Evolutionary conservation across 352 stramenopile genomes (phyloP), one percentile per base, ranked within the genome.

Genomic region (Plasmopara viticola): DNA sequence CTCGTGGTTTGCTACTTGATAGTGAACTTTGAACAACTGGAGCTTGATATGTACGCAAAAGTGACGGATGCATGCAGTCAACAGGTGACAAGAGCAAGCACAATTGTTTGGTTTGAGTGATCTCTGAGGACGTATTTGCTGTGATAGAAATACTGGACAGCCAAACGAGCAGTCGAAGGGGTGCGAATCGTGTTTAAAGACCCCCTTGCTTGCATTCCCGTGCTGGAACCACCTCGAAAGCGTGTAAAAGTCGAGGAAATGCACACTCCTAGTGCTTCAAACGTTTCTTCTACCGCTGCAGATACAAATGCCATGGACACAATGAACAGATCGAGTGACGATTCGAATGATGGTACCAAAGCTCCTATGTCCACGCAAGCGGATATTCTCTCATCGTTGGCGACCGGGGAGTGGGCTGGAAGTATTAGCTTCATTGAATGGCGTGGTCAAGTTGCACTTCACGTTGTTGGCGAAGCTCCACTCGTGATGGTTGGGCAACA

Each of bases 391-490:
- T 82, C 64, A 7, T 66, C 75, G 0, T 58, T 90, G 1, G 46
- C 69, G n/a, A 72, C 78, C 38, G 75, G 78, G 1, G 76, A 90
- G 44, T 94, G 81, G 84, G 60, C 70, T 0, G 81, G 79, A 18
- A 90, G 75, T 50, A 74, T 94, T 46, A 91, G 81, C 44, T 94
- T 92, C 40, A 87, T 91, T 42, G 84, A 94, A 61, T 94, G 84
- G 81, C 74, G 78, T 28, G 66, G 64, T n/a, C 68, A 87, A 66
- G 74, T 94, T 25, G 78, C 81, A 3, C 62, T 94, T 9, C 77
- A 90, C 44, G 66, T 92, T 6, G 66, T 87, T 13, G 82, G 79
- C 0, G 78, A 90, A 52, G 79, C 66, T 5, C 79, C 84, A 15
- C 68, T 94, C 0, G 74, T 94, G 8, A 91, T 94, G 81, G 75